Evolutionary conservation across 1,284 basidiomycete species (phyloP), one percentile per base, ranked within the genome.

Genomic region (Naganishia sp.): DNA sequence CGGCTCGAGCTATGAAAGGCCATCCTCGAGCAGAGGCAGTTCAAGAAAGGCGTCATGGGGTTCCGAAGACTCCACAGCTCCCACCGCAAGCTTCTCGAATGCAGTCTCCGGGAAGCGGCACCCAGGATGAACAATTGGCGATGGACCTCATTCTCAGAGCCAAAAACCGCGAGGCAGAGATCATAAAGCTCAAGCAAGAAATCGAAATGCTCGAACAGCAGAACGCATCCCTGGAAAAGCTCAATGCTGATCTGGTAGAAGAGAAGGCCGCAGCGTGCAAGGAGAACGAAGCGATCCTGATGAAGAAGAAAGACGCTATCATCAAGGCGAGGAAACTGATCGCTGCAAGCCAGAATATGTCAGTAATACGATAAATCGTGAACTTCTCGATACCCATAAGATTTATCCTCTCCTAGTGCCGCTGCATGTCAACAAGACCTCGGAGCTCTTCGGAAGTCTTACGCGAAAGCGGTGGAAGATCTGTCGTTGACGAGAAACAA

Each of bases 131-230:
- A 41, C 28, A 61, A n/a, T 6, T 50, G 17, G 58, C 58, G 10
- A 50, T 51, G n/a, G 39, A 51, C 35, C 49, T 61, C 17, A 50
- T 61, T 13, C 50, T 51, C 28, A 39, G 49, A 18, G 58, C 58
- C 23, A 39, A 41, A 42, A 35, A 61, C 39, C 47, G 58, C 15
- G 58, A 61, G 28, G 47, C 47, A 25, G 47, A 61, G 32, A 61
- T 61, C 23, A 17, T 17, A 6, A 51, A 25, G 49, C 47, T 42
- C 10, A 49, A n/a, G 49, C n/a, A 25, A 6, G 15, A 42, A 42
- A 28, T 61, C 13, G 17, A 61, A 11, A 28, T 6, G 31, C 47
- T 61, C 3, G 21, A 41, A 10, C 21, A 18, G 15, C 47, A 41
- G 25, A 41, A 39, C 21, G 35, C 47, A 11, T 6, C 39, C 15